Evolutionary conservation across 441 rosid genomes (phyloP), one percentile per base, ranked within the genome.

Genomic region (Euphorbia corollata): DNA sequence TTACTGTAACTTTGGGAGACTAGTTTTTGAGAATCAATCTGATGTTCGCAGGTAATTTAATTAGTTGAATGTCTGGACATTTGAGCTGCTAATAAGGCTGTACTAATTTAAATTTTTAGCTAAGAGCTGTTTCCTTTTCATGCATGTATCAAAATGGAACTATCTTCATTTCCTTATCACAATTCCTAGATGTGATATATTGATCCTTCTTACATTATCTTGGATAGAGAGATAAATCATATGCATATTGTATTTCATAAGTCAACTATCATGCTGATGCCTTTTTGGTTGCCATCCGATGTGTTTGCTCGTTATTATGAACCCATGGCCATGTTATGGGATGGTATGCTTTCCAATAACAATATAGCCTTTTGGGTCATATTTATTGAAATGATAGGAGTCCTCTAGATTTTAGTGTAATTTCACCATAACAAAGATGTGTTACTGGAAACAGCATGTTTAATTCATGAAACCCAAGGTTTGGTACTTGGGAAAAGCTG

Each of bases 1-100:
- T 47, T 92, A 92, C 72, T 88, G 92, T 68, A 61, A 77, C 63
- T 88, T 88, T 68, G 83, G 74, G 69, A 71, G 79, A 59, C 76
- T 84, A 59, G 81, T 75, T 0, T 88, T 83, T 73, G 85, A 86
- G 75, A 91, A 88, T 77, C 88, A 85, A 32, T 66, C 77, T 68
- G 86, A 86, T 83, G 80, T 90, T 73, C 82, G 86, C 61, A 81
- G 97, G 98, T 92, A 83, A 79, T 73, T 19, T 61, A 24, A 48
- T 32, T 67, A 56, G 22, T 13, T 54, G 30, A 20, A 68, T 61
- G 12, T 56, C 47, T 6, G 62, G 47, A 55, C 13, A 8, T 36
- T 32, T 60, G 20, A 60, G 63, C 53, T 19, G 43, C 56, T 27
- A 30, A 32, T 32, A 8, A 32, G n/a, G n/a, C 10, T 18, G 41